Conservation (phyloP, 2,329 filamentous ascomycete genomes). For the Triangularia setosa region DNA sequence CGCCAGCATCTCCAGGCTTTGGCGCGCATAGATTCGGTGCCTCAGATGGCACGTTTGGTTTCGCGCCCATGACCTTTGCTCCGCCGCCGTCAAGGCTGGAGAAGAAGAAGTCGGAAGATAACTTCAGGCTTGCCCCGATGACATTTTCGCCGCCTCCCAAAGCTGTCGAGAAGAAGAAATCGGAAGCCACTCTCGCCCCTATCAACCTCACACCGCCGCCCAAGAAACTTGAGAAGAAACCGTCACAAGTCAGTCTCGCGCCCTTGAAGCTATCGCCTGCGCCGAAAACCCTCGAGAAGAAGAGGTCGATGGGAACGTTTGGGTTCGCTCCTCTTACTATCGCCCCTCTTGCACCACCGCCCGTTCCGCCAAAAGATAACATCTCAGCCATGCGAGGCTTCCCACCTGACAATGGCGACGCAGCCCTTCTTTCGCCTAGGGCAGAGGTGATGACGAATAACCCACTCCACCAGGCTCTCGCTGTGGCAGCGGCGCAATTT, state of each 20-base stretch:
- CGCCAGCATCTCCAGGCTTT: slow-evolving; percentile 46
- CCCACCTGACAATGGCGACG: slow-evolving; percentile 37
- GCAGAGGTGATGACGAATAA: slow-evolving; percentile 70
- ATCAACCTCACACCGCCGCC: not conserved
- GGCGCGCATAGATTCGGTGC: slow-evolving; percentile 37
- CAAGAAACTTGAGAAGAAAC: not conserved
- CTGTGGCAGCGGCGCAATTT: slow-evolving; percentile 47
- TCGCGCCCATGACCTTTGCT: slow-evolving; percentile 26
- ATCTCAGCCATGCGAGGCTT: slow-evolving; percentile 30
- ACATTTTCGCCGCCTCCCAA: not conserved
- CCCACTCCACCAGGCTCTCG: slow-evolving; percentile 50
- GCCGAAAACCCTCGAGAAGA: slow-evolving; percentile 11
- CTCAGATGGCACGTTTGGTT: slow-evolving; percentile 26
- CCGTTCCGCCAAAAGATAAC: not conserved
- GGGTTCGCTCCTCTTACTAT: not conserved
- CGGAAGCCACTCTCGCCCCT: not conserved
- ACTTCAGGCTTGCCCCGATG: not conserved
- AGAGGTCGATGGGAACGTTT: slow-evolving; percentile 15
- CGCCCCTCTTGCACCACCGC: slow-evolving; percentile 2
- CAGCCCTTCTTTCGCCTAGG: slow-evolving; percentile 66
- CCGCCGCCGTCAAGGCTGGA: slow-evolving; percentile 11
- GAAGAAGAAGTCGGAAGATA: slow-evolving; percentile 7
- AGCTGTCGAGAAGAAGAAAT: not conserved
- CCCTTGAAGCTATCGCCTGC: slow-evolving; percentile 13
- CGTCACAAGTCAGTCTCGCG: not conserved